Base-by-base conservation (phyloP, 2,329 filamentous ascomycete species). In the Beauveria sp. region DNA sequence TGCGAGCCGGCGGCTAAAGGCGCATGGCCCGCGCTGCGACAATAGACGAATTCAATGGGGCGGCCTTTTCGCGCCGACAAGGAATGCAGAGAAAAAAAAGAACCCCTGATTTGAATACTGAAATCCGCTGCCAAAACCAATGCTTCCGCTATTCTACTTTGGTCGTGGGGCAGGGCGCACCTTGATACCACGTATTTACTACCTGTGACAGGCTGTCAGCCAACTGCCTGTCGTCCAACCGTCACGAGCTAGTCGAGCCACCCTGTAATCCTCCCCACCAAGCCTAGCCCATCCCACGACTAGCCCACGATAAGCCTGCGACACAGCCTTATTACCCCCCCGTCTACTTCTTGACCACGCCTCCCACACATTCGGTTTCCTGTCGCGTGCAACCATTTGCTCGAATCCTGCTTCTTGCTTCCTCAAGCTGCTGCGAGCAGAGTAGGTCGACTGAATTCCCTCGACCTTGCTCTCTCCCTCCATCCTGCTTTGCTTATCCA, bases 311-410 rank as follows among this genome's bases (percentile, higher is more conserved):
- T 26, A 51, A 30, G 14, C 24, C 38, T 38, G 22, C 12, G 51
- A 47, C 54, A 34, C 22, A 47, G 43, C 54, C 56, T 50, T 45
- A 56, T n/a, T 42, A 7, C 18, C 46, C 45, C n/a, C 20, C 54
- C 20, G 4, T 7, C 53, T 22, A 30, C 40, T 38, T n/a, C 45
- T 49, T 42, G 14, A 50, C 46, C 56, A 51, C 45, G 22, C 28
- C 56, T 38, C 46, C 56, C 56, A 30, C 56, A 42, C 46, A 51
- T 51, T 53, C 58, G 38, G 38, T 26, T 16, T 60, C 49, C 57
- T 60, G 58, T 60, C 58, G 58, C 58, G 58, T 60, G 58, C 49
- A n/a, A 51, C 45, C 38, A 51, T 46, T 38, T 45, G 34, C 16
- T 20, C 18, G 24, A 20, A 58, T 45, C 20, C 28, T 42, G 24